Evolutionary conservation across 2,329 filamentous ascomycete species (phyloP).

Genomic region (Incumbomyces lentus): DNA sequence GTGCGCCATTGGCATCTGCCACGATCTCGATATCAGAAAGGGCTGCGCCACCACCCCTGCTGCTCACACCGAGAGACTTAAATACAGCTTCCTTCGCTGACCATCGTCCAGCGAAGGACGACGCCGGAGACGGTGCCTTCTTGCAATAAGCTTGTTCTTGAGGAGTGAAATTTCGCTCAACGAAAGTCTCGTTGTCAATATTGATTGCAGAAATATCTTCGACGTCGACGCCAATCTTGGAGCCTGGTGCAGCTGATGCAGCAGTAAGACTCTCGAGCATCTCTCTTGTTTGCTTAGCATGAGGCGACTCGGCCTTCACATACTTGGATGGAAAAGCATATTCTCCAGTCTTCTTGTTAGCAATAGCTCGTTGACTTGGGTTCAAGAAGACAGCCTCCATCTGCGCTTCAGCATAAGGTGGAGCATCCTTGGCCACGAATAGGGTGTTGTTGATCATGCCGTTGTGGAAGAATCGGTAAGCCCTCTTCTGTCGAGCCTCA

Average conservation of each 20-base stretch:
- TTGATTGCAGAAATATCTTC: conserved; percentile 82
- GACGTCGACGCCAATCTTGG: conserved; percentile 86
- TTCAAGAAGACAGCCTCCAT: conserved; percentile 85
- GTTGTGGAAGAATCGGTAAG: conserved; percentile 97
- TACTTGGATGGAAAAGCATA: conserved; percentile 63
- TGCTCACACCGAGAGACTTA: conserved; percentile 82
- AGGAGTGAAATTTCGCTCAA: conserved; percentile 87
- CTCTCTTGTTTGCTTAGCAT: conserved; percentile 55
- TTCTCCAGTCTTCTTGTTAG: conserved; percentile 77
- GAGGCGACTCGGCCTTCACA: conserved; percentile 49
- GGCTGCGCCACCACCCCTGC: conserved; percentile 78
- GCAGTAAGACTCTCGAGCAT: conserved; percentile 69
- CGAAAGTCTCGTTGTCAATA: conserved; percentile 85
- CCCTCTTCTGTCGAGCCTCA: conserved; percentile 90
- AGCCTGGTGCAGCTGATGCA: conserved; percentile 50
- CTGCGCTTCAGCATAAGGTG: conserved; percentile 82
- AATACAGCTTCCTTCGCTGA: conserved; percentile 98
- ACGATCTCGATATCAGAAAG: conserved; percentile 92
- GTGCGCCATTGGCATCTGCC: conserved; percentile 70
- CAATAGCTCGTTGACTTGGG: conserved; percentile 73
- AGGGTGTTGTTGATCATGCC: conserved; percentile 95
- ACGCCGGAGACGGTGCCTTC: conserved; percentile 66
- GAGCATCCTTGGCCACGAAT: conserved; percentile 87
- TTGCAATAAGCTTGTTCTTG: conserved; percentile 79
- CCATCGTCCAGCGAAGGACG: conserved; percentile 92